These are phyloP conservation scores for Botrytis squamosa DNA, from an alignment of 2,329 filamentous ascomycete species.

Conservation along the genomic window DNA sequence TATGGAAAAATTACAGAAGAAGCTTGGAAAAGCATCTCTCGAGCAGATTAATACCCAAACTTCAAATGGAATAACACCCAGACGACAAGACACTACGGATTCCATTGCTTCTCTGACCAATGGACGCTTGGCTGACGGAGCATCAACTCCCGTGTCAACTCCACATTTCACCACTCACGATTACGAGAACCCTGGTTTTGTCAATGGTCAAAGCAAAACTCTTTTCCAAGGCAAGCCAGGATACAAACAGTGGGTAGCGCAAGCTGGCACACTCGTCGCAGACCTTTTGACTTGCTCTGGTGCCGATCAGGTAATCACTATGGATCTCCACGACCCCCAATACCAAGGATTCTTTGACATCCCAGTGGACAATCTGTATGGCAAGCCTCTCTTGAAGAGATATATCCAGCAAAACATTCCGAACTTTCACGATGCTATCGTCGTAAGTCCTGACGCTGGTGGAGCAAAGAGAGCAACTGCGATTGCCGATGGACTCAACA, in stretches of 20 bases:
- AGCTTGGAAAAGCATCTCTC: constrained; percentile 66
- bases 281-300: constrained; percentile 94
- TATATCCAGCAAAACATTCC: constrained; percentile 76
- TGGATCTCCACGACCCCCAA: constrained; percentile 94
- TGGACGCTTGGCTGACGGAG: constrained; percentile 33
- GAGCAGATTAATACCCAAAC: constrained; percentile 50
- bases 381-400: constrained; percentile 67
- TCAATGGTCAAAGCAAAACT: constrained; percentile 49
- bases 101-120: constrained; percentile 39
- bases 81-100: constrained; percentile 43
- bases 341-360: constrained; percentile 99
- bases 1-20: constrained; percentile 67
- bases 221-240: constrained; percentile 81
- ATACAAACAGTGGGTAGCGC: constrained; percentile 98
- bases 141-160: constrained; percentile 29
- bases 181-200: constrained; percentile 56
- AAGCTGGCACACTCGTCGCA: constrained; percentile 91
- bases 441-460: constrained; percentile 94
- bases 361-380: constrained; percentile 96
- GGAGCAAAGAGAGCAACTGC: constrained; percentile 94
- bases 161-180: constrained; percentile 60
- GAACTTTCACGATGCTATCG: constrained; percentile 80
- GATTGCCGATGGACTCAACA: constrained; percentile 88
- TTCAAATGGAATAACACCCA: constrained; percentile 42
- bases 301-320: constrained; percentile 94